Evolutionary conservation across 1,284 basidiomycete species (phyloP), one percentile per base, ranked within the genome.

Genomic region (Malassezia vespertilionis): DNA sequence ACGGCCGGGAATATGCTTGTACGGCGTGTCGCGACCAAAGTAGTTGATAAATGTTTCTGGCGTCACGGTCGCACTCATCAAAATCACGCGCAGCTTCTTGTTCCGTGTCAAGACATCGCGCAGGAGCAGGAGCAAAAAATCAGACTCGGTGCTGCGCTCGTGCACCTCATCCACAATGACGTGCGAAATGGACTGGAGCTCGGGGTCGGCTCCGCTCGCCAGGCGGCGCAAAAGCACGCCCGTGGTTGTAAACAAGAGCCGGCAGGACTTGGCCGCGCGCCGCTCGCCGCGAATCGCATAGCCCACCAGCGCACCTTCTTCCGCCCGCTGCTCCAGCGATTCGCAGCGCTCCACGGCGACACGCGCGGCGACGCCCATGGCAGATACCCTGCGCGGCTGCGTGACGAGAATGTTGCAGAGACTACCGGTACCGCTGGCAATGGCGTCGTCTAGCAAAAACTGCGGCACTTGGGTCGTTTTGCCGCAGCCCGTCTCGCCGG

Each of bases 151-250:
- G 12, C 85, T 86, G 41, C 88, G 79, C 73, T 91, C 87, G 65
- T 91, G 88, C 24, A 87, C 85, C 76, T 95, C 89, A 62, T 95
- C 90, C 11, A 95, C 85, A 35, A 95, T 75, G 24, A 95, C 77
- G 72, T 93, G 89, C 5, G 83, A 83, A 38, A 90, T 78, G 37
- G 79, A 77, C 21, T 76, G 69, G 14, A 95, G 73, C 44, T 78
- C 78, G 31, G 85, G 80, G 37, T 86, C 86, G 12, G 75, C 75
- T n/a, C 80, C 71, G 0, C 75, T 79, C n/a, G 59, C 60, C 6
- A 95, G 73, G 11, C 87, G 78, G 44, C 87, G 77, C 26, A 95
- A 76, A 1, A 90, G 78, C 30, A 95, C 83, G 74, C 89, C 90
- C 3, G 87, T 95, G 0, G 89, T 95, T 62, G 87, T 88, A 65